Percentiles rank a stretch among this genome's conserved stretches.
Conservation (phyloP, 345 rosid species). For the Eucalyptus curtisii region DNA sequence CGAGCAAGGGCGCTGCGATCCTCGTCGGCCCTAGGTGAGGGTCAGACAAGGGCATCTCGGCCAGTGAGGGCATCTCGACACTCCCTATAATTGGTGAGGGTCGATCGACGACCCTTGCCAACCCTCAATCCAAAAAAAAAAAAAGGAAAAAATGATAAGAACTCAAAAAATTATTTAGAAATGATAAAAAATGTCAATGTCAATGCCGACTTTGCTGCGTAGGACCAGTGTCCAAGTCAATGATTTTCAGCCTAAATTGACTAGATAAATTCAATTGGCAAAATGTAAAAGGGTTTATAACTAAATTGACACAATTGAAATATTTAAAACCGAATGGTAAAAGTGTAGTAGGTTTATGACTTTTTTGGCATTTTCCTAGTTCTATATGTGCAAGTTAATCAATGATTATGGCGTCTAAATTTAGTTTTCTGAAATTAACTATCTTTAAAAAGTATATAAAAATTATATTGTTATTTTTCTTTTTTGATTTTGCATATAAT, state of each 20-base stretch:
- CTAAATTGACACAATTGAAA: too few species aligned
- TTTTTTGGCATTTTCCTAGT: too few species aligned
- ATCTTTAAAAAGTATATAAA: background rate
- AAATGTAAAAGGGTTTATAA: too few species aligned
- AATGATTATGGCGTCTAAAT: background rate
- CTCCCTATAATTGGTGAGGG: background rate
- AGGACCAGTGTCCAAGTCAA: accelerated
- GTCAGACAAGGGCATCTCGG: background rate
- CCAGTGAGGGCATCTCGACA: too few species aligned
- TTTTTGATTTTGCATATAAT: background rate
- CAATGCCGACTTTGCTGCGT: accelerated
- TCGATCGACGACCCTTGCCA: accelerated
- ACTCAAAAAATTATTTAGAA: too few species aligned
- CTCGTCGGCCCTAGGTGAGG: background rate
- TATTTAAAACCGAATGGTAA: background rate
- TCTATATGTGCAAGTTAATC: background rate
- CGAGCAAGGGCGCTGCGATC: accelerated
- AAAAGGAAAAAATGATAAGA: too few species aligned
- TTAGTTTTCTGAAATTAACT: background rate
- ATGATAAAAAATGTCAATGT: too few species aligned
- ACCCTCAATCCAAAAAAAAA: background rate
- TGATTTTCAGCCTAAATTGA: background rate
- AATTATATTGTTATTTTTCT: background rate
- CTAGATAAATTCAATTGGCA: too few species aligned
- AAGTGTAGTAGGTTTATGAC: too few species aligned